Percentiles rank a stretch among this genome's conserved stretches.
Conservation (phyloP, 2,329 filamentous ascomycete genomes). For the Uncinocarpus reesii region DNA sequence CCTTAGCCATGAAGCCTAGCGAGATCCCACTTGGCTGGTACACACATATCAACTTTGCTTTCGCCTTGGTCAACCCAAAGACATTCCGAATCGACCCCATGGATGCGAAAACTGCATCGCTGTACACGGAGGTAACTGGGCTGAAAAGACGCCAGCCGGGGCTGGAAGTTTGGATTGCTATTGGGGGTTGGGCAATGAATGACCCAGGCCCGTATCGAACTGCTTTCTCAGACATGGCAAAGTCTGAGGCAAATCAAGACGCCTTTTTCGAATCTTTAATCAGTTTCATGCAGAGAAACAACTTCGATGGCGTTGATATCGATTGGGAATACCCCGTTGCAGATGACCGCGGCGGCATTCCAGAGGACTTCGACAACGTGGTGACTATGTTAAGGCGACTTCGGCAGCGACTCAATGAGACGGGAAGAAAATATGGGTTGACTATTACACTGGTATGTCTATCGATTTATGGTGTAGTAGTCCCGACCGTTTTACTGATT, state of each 20-base stretch:
- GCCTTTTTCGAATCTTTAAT: conserved; percentile 33
- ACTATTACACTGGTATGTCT: too few species aligned
- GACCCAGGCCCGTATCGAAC: conserved; percentile 22
- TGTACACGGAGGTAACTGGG: conserved; percentile 17
- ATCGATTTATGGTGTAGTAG: too few species aligned
- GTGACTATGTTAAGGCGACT: too few species aligned
- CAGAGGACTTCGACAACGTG: too few species aligned
- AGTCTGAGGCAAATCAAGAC: conserved; percentile 14
- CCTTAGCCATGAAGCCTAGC: conserved; percentile 3
- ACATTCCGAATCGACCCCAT: conserved; percentile 24
- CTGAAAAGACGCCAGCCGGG: conserved; percentile 1
- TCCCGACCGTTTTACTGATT: too few species aligned
- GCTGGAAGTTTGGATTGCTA: conserved; percentile 14
- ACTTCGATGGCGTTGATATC: conserved; percentile 40
- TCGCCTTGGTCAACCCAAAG: conserved; percentile 33
- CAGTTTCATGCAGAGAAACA: conserved; percentile 35
- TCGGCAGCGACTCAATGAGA: too few species aligned
- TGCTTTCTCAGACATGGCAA: conserved; percentile 21
- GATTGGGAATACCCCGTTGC: conserved; percentile 43
- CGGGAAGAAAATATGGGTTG: too few species aligned
- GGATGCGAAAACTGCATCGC: conserved; percentile 14
- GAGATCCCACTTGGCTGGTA: conserved; percentile 17
- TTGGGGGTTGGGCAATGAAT: conserved; percentile 38
- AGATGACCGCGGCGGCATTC: too few species aligned
- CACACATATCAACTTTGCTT: conserved; percentile 15